A percentile compares a stretch with the other conserved stretches of the same genome.
phyloP scores from a whole-genome alignment of 75 land plant genomes.

The Selaginella tamariscina region DNA sequence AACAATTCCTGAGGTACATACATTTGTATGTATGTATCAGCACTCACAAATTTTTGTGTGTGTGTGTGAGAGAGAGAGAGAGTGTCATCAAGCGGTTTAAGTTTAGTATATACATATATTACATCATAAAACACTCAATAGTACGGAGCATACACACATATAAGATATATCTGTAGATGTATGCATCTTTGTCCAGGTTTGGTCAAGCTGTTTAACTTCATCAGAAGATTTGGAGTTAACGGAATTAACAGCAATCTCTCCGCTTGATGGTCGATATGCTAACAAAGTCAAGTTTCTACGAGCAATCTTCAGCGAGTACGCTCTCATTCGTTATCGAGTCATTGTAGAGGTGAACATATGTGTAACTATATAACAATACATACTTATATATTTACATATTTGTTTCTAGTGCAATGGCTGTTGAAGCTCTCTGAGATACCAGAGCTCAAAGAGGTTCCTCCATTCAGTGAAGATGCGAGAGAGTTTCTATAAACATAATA shows the following conservation, averaged over 20 bases:
- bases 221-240: slow-evolving; percentile 32
- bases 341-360: slow-evolving; percentile 77
- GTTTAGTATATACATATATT: no score
- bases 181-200: no score
- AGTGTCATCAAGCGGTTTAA: no score
- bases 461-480: slow-evolving; percentile 51
- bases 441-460: slow-evolving; percentile 64
- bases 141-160: no score
- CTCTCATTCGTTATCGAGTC: slow-evolving; percentile 62
- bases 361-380: no score
- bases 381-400: no score
- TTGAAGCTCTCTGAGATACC: slow-evolving; percentile 58
- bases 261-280: slow-evolving; percentile 84
- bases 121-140: no score
- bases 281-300: slow-evolving; percentile 58
- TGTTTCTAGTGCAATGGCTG: slow-evolving; percentile 69
- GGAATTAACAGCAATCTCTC: slow-evolving; percentile 64
- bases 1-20: no score
- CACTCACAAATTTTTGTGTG: no score
- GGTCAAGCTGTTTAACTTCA: not conserved
- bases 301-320: slow-evolving; percentile 67
- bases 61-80: no score
- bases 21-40: no score
- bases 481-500: slow-evolving; percentile 37
- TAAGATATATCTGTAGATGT: no score